Evolutionary conservation across 2,329 filamentous ascomycete species (phyloP), one percentile per base, ranked within the genome.

Genomic region (Ophiobolus disseminans): DNA sequence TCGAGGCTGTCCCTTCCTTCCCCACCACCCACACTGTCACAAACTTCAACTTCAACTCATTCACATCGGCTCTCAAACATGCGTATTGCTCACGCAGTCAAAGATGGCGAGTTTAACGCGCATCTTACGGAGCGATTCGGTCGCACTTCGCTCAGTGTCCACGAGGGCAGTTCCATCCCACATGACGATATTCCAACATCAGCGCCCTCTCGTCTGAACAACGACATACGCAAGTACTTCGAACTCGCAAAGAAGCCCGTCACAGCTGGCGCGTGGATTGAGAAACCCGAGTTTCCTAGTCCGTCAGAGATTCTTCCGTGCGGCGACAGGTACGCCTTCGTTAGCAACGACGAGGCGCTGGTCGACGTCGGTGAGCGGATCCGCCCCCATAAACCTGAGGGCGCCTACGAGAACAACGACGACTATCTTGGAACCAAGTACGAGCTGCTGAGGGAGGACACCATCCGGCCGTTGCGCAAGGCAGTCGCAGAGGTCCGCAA

Each of bases 351-450:
- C 2, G n/a, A 52, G 4, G 6, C 16, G 2, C 58, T 70, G 7
- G 51, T 71, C 21, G 53, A 65, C n/a, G 23, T 62, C 3, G 40
- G 52, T 3, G 51, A 63, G 7, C 46, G 47, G 4, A 49, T 66
- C 5, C 63, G 56, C 3, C 63, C 63, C 9, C 66, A 74, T 67
- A 61, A 58, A 51, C 43, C 65, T 5, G 47, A 80, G 1, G 77
- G 78, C 0, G 75, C 85, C 0, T 93, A 86, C 78, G 55, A 72
- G 0, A 83, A 78, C 4, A 86, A 83, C 36, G 78, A 84, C 1
- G 76, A 80, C 0, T 96, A 96, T 48, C 76, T 96, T 0, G 76
- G 83, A 23, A 81, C 84, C 0, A 89, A 95, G 40, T 96, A 94
- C 65, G 78, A 84, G 3, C 80, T 96, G 1, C 78, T 91, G 6